These are phyloP conservation scores for Tulasnella sp. DNA, from an alignment of 768 basidiomycete genomes.

Conservation along the genomic window DNA sequence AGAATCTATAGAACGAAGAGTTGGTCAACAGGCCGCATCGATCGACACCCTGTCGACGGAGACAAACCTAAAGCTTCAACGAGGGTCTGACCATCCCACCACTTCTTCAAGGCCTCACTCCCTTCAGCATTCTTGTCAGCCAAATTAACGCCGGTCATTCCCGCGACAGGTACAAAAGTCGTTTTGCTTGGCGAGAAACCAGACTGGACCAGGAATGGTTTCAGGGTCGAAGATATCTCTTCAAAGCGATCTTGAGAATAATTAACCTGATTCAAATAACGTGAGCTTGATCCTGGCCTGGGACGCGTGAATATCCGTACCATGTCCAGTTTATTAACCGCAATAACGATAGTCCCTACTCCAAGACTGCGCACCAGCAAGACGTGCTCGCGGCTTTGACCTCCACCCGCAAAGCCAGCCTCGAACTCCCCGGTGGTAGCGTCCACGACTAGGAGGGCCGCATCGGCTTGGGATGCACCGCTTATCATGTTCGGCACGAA, in stretches of 20 bases:
- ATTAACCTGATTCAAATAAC: conserved; percentile 47
- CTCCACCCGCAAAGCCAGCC: conserved; percentile 85
- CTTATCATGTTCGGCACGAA: conserved; percentile 99
- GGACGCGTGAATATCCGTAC: conserved; percentile 31
- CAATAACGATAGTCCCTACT: conserved; percentile 81
- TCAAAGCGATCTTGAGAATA: conserved; percentile 80
- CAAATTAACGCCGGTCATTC: conserved; percentile 83
- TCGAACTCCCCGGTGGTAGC: conserved; percentile 88
- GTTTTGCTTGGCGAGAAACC: conserved; percentile 76
- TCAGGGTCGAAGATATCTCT: conserved; percentile 62
- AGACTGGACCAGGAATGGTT: conserved; percentile 74
- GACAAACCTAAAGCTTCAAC: conserved; percentile 68
- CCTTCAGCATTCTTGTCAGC: conserved; percentile 38
- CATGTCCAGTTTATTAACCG: conserved; percentile 91
- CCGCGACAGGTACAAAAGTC: conserved; percentile 78
- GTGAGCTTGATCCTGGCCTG: not conserved
- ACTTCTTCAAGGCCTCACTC: conserved; percentile 39
- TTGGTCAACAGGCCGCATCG: not conserved
- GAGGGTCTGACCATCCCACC: conserved; percentile 83
- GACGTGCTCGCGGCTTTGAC: conserved; percentile 92
- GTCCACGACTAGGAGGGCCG: conserved; percentile 87
- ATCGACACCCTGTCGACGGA: too few relatives aligned
- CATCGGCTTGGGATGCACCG: conserved; percentile 93
- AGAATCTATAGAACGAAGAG: conserved; percentile 40
- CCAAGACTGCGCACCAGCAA: conserved; percentile 86